phyloP scores from a whole-genome alignment of 2,329 filamentous ascomycete genomes.

The Simplicillium sp. region DNA sequence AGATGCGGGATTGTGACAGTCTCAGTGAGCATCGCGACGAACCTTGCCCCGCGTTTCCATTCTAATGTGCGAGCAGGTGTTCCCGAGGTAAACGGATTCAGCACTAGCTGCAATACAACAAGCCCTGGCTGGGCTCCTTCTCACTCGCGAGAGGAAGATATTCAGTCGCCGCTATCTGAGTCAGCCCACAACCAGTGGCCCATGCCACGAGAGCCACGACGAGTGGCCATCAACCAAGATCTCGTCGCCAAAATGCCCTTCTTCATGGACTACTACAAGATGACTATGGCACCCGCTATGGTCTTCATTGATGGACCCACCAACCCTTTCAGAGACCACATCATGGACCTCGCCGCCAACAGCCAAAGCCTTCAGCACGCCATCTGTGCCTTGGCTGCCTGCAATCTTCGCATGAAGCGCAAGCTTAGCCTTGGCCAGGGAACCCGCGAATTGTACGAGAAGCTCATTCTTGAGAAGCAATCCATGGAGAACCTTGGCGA shows the following conservation, averaged over 20 bases:
- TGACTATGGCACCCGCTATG: conserved; percentile 83
- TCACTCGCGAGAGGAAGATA: conserved; percentile 32
- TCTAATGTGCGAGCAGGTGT: conserved; percentile 33
- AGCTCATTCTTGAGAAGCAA: conserved; percentile 36
- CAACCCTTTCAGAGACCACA: conserved; percentile 79
- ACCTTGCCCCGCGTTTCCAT: conserved; percentile 22
- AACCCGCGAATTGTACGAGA: conserved; percentile 38
- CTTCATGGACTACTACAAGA: conserved; percentile 89
- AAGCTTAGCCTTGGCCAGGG: conserved; percentile 53
- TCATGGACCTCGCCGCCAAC: conserved; percentile 65
- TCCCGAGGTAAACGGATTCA: conserved; percentile 42
- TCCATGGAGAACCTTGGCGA: conserved; percentile 33
- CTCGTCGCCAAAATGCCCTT: conserved; percentile 73
- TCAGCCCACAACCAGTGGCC: conserved; percentile 39
- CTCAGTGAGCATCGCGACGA: conserved; percentile 38
- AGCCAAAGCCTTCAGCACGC: conserved; percentile 86
- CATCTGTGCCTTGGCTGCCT: conserved; percentile 79
- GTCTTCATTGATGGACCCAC: conserved; percentile 80
- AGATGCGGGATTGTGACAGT: conserved; percentile 45
- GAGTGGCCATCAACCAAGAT: conserved; percentile 46
- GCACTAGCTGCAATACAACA: conserved; percentile 38
- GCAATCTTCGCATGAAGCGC: conserved; percentile 81
- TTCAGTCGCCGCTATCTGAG: conserved; percentile 32
- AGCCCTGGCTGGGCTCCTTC: conserved; percentile 36
- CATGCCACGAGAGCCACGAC: conserved; percentile 31